Conservation (phyloP, 805 yeast species). For the Candida endomychidarum region DNA sequence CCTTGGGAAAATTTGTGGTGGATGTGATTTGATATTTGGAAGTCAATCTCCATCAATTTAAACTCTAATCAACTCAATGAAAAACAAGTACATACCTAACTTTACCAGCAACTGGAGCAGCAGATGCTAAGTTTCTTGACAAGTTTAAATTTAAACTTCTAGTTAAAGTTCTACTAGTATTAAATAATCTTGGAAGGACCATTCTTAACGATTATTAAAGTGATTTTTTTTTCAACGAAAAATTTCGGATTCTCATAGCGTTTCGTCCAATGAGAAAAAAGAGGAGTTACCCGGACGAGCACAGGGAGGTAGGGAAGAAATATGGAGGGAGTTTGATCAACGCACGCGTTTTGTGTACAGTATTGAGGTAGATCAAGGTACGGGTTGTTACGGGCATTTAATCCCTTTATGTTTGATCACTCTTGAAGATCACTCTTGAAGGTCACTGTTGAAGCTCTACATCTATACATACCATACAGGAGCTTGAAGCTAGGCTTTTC, state of each 20-base stretch:
- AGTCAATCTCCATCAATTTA: background rate
- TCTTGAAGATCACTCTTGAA: too few relatives aligned
- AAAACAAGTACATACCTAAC: slow-evolving; percentile 85
- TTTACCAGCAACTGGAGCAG: slow-evolving; percentile 75
- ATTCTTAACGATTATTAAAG: slow-evolving; percentile 24
- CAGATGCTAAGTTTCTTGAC: slow-evolving; percentile 75
- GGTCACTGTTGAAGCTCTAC: too few relatives aligned
- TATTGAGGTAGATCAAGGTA: too few relatives aligned
- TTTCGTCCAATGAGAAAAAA: slow-evolving; percentile 16
- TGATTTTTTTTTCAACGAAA: slow-evolving; percentile 8
- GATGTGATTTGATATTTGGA: too few relatives aligned
- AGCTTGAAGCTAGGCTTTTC: too few relatives aligned
- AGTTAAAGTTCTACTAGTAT: slow-evolving; percentile 77
- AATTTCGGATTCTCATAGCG: slow-evolving; percentile 14
- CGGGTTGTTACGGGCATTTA: too few relatives aligned
- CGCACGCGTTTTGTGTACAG: background rate
- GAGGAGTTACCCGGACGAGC: slow-evolving; percentile 9
- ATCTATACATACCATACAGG: too few relatives aligned
- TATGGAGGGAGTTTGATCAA: too few relatives aligned
- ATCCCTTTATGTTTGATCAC: too few relatives aligned
- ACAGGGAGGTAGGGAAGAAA: background rate
- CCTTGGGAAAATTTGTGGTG: too few relatives aligned
- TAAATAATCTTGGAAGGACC: slow-evolving; percentile 58
- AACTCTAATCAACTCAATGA: background rate
- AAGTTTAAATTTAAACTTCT: slow-evolving; percentile 73